Percentiles rank a stretch among this genome's conserved stretches.
These are phyloP conservation scores for Huntiella savannae DNA, from an alignment of 2,329 filamentous ascomycete genomes.

Conservation along the genomic window DNA sequence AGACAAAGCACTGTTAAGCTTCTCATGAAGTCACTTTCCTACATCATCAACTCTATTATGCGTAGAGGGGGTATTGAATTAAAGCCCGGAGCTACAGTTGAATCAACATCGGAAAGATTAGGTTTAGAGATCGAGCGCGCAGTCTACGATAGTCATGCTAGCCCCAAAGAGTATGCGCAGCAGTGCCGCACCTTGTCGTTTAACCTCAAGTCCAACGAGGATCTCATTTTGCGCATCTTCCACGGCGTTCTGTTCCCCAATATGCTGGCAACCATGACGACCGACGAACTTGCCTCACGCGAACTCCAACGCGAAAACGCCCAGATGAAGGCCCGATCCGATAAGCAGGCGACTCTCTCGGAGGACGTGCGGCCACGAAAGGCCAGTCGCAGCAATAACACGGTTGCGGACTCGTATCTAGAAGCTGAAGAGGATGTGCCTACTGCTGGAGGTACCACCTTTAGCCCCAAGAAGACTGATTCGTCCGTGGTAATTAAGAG, in stretches of 20 bases:
- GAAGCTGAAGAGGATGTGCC: constrained; percentile 15
- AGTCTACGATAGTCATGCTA: constrained; percentile 36
- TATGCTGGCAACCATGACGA: constrained; percentile 71
- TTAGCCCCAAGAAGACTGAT: background rate
- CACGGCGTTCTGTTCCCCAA: constrained; percentile 50
- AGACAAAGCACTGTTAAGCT: constrained; percentile 53
- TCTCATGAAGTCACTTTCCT: constrained; percentile 48
- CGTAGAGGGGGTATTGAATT: constrained; percentile 46
- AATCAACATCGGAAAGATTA: constrained; percentile 47
- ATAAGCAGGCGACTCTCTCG: constrained; percentile 71
- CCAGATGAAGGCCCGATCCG: constrained; percentile 56
- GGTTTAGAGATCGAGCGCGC: constrained; percentile 66
- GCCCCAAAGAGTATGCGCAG: constrained; percentile 31
- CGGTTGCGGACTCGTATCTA: constrained; percentile 52
- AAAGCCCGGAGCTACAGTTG: constrained; percentile 42
- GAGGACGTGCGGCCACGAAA: constrained; percentile 66
- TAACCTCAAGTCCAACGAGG: constrained; percentile 77
- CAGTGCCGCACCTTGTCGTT: constrained; percentile 61
- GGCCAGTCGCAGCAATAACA: constrained; percentile 84
- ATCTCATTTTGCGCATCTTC: constrained; percentile 60
- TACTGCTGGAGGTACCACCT: constrained; percentile 13
- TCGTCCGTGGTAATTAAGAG: constrained; percentile 17
- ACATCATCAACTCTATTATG: constrained; percentile 45
- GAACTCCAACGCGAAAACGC: constrained; percentile 65
- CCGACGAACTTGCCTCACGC: constrained; percentile 79